Base-by-base conservation (phyloP, 2,329 filamentous ascomycete species). In the Alternaria sp. region DNA sequence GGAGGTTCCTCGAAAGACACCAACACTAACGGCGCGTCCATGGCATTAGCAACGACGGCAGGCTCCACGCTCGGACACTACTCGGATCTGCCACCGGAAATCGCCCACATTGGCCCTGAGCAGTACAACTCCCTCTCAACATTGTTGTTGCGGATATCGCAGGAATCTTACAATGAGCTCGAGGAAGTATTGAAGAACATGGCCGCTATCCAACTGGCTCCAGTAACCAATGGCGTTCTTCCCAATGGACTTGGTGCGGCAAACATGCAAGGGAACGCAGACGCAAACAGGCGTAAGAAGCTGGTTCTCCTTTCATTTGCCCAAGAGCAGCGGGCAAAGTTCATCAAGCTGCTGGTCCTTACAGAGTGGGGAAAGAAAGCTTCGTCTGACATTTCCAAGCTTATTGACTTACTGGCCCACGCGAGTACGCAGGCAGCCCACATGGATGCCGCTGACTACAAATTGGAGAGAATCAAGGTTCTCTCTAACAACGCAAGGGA, bases 291-390 rank as follows among this genome's bases (percentile, higher is more conserved):
- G 52, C 66, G 70, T 49, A 97, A 97, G 81, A 97, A 97, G 79
- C 81, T 87, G 28, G 80, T 84, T 36, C 78, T 97, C 54, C 80
- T 97, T 60, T 87, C 91, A 44, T 97, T 95, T 80, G 89, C 91
- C 9, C 90, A 94, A 75, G 86, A 89, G 22, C 88, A 91, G 72
- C 90, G 97, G 73, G 89, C 90, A 30, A 93, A 92, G 81, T 98
- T 96, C 84, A 92, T 97, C 77, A 98, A 99, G 81, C 87, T 94
- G 8, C 84, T 97, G 20, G 93, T 99, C 22, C 89, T 99, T 48
- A 89, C 91, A 2, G 91, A 95, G 79, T 99, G 95, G 95, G 91
- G 73, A 90, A 92, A 76, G 89, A 77, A 74, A 50, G 70, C 73
- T 18, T 64, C 90, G 34, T 85, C 88, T 40, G 88, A 91, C 69